Base-by-base conservation (phyloP, 2,329 filamentous ascomycete species). In the Cercospora sp. region DNA sequence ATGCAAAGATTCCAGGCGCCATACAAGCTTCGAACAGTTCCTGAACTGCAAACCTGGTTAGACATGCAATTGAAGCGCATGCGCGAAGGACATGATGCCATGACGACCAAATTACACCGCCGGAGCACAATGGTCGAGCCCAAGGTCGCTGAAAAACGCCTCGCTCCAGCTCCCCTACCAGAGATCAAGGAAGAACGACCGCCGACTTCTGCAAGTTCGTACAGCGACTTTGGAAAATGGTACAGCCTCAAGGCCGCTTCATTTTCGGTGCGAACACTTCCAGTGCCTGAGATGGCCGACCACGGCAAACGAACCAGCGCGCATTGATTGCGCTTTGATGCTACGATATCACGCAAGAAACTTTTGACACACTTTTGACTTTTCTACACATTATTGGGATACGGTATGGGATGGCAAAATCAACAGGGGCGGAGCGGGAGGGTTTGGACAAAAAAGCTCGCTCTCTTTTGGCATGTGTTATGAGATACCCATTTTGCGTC, bases 1-100 rank as follows among this genome's bases (percentile, higher is more conserved):
- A 87, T 99, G 7, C 95, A 99, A 79, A 90, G 94, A 18, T 98
- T 98, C 83, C 95, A 99, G 80, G 92, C 97, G 21, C 93, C 94
- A 0, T 98, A 98, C 79, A 88, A 90, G 6, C 86, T 99, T 18
- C 86, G 87, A 1, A 91, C 95, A 76, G 84, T 98, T 3, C 88
- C 91, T 0, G 94, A 98, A 74, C 86, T 99, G 78, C 94, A 98
- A 78, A 90, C 94, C 26, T 99, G 94, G 94, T 88, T 99, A 79
- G 88, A 94, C 70, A 86, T 88, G 24, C 91, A 97, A 79, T 89
- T 97, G 61, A 83, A 88, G 58, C 88, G 90, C 30, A 92, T 97
- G 57, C 91, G 91, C 67, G 85, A 82, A 12, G 85, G 82, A 21
- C 87, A 88, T 63, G 85, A 89, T 65, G 85, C 86, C 69, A 88